A percentile compares a stretch with the other conserved stretches of the same genome.
Conservation (phyloP, 768 basidiomycete genomes). For the Aureoboletus auriporus region DNA sequence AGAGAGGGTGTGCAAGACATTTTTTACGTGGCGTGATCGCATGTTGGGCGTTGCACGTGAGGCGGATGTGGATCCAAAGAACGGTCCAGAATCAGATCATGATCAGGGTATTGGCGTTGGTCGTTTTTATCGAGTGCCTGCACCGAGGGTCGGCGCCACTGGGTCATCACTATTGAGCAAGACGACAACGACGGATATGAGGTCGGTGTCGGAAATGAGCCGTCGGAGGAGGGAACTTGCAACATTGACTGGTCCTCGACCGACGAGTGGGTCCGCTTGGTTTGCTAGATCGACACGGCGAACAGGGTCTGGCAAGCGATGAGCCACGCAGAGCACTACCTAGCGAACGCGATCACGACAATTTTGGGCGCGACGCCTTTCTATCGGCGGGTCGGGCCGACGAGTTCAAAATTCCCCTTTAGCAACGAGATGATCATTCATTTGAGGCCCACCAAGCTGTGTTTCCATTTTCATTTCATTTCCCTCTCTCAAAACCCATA, state of each 20-base stretch:
- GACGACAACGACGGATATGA: not conserved
- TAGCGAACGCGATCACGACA: not conserved
- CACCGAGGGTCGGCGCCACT: slow-evolving; percentile 14
- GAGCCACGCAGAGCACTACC: not conserved
- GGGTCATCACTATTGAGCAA: not conserved
- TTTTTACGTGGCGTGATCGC: slow-evolving; percentile 13
- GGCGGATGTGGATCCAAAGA: too few relatives aligned
- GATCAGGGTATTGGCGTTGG: not conserved
- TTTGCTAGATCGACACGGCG: not conserved
- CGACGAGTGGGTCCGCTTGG: not conserved
- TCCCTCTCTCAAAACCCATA: not conserved
- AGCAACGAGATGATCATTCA: not conserved
- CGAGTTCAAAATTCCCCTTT: too few relatives aligned
- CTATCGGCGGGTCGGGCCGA: slow-evolving; percentile 1
- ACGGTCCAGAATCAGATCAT: not conserved
- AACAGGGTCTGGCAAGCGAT: slow-evolving; percentile 4
- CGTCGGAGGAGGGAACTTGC: not conserved
- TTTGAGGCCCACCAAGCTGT: slow-evolving; percentile 3
- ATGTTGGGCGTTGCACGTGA: too few relatives aligned
- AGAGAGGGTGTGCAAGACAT: slow-evolving; percentile 1
- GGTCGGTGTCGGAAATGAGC: not conserved
- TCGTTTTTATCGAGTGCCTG: not conserved
- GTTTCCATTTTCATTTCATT: not conserved
- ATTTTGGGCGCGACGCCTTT: not conserved
- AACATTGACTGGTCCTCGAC: not conserved